Percentiles rank a stretch among this genome's conserved stretches.
phyloP scores from a whole-genome alignment of 176 grass and related monocot species.

The Ananas comosus region DNA sequence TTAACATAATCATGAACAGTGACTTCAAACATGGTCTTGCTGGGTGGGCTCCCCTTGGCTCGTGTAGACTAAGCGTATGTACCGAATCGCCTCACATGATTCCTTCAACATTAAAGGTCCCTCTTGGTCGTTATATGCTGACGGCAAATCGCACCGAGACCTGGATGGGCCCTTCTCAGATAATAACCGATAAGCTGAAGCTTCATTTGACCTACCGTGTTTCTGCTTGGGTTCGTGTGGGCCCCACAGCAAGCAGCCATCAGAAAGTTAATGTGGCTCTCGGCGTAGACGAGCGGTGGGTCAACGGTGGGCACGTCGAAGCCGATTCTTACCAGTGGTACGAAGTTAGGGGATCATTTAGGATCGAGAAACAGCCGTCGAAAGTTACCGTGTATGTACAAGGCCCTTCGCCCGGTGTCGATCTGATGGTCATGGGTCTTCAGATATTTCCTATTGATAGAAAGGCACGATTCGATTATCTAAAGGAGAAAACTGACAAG shows the following conservation, averaged over 20 bases:
- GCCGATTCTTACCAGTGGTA: conserved; percentile 25
- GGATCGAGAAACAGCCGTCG: conserved; percentile 31
- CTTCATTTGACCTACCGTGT: conserved; percentile 76
- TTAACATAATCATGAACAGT: conserved; percentile 63
- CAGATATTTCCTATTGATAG: conserved; percentile 35
- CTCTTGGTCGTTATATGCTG: conserved; percentile 32
- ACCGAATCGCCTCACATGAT: conserved; percentile 51
- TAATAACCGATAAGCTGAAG: conserved; percentile 72
- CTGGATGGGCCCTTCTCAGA: conserved; percentile 98
- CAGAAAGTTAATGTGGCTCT: conserved; percentile 86
- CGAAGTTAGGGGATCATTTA: conserved; percentile 34
- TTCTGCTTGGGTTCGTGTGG: conserved; percentile 72
- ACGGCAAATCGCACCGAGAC: conserved; percentile 59
- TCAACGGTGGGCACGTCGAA: conserved; percentile 36
- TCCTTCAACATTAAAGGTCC: conserved; percentile 31
- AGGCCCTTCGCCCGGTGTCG: conserved; percentile 36
- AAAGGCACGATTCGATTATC: conserved; percentile 25
- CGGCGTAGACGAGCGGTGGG: conserved; percentile 44
- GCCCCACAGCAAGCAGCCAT: conserved; percentile 35
- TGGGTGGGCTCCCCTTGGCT: conserved; percentile 84
- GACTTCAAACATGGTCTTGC: conserved; percentile 42
- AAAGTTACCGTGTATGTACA: conserved; percentile 45
- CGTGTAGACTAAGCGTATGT: conserved; percentile 48
- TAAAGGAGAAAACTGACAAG: conserved; percentile 44
- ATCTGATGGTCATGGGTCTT: conserved; percentile 33